Evolutionary conservation across 2,329 filamentous ascomycete species (phyloP).

Genomic region (Exophiala alcalophila): DNA sequence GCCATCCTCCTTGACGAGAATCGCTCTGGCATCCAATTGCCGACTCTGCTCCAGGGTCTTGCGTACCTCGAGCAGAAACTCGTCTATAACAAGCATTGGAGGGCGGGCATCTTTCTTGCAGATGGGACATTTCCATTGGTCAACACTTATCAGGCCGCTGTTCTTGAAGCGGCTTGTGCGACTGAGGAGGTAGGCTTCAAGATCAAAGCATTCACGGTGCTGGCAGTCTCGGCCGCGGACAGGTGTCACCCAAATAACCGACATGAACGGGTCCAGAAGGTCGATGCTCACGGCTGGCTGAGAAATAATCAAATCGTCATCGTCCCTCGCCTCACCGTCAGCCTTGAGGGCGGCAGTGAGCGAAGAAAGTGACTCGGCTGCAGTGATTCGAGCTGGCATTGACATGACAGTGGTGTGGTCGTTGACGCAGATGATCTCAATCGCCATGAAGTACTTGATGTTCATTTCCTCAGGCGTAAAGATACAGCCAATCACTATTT

Average conservation of each 20-base stretch:
- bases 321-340: conserved; percentile 43
- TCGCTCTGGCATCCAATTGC: conserved; percentile 55
- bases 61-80: conserved; percentile 66
- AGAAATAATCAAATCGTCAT: conserved; percentile 64
- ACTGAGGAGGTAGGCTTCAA: conserved; percentile 73
- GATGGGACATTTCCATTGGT: conserved; percentile 84
- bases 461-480: conserved; percentile 36
- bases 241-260: conserved; percentile 64
- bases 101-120: conserved; percentile 77
- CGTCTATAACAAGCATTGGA: conserved; percentile 65
- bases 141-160: conserved; percentile 50
- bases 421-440: conserved; percentile 66
- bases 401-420: conserved; percentile 40
- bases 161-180: conserved; percentile 47
- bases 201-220: conserved; percentile 87
- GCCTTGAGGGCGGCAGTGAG: conserved; percentile 46
- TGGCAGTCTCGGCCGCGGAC: conserved; percentile 67
- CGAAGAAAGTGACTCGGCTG: conserved; percentile 51
- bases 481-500: conserved; percentile 53
- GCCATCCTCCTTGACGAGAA: conserved; percentile 63
- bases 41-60: conserved; percentile 50
- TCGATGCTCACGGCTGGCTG: conserved; percentile 59
- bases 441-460: conserved; percentile 56
- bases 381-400: conserved; percentile 42
- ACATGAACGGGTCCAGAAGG: conserved; percentile 65